phyloP scores from a whole-genome alignment of 2,329 filamentous ascomycete species.

The Pseudogymnoascus sp. region DNA sequence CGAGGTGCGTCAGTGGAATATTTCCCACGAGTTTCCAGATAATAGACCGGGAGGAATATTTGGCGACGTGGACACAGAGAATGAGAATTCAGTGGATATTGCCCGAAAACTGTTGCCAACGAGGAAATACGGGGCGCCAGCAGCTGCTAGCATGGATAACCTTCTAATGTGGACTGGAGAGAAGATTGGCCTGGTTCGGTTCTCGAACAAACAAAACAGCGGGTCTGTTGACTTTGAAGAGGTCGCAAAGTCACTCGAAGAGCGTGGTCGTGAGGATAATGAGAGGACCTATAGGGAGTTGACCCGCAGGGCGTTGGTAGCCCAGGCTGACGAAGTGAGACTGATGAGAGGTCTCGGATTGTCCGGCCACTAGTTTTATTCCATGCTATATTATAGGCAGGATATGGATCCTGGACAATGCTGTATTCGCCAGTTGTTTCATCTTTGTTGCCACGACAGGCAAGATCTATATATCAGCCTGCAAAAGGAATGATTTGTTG shows the following conservation, averaged over 20 bases:
- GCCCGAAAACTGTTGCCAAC: conserved; percentile 66
- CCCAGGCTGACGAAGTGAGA: conserved; percentile 70
- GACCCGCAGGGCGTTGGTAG: conserved; percentile 69
- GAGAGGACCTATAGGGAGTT: conserved; percentile 57
- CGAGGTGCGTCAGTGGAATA: conserved; percentile 47
- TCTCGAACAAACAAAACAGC: conserved; percentile 47
- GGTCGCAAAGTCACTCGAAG: conserved; percentile 33
- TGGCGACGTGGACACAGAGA: conserved; percentile 35
- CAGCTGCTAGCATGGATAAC: conserved; percentile 51
- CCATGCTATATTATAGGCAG: background rate
- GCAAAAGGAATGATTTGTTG: background rate
- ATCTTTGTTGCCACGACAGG: background rate
- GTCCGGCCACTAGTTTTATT: background rate
- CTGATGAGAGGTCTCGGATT: conserved; percentile 64
- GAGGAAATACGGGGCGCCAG: conserved; percentile 31
- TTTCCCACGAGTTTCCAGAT: conserved; percentile 47
- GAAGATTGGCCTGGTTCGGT: conserved; percentile 64
- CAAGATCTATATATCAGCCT: background rate
- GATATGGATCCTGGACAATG: background rate
- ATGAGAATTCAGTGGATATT: conserved; percentile 55
- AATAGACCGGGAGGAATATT: conserved; percentile 42
- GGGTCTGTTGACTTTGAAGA: conserved; percentile 45
- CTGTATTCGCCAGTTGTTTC: background rate
- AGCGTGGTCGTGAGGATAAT: conserved; percentile 44
- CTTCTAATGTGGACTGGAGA: conserved; percentile 85